Percentiles rank a stretch among this genome's conserved stretches.
phyloP scores from a whole-genome alignment of 495 filamentous ascomycete species.

The Podospora pseudopauciseta region DNA sequence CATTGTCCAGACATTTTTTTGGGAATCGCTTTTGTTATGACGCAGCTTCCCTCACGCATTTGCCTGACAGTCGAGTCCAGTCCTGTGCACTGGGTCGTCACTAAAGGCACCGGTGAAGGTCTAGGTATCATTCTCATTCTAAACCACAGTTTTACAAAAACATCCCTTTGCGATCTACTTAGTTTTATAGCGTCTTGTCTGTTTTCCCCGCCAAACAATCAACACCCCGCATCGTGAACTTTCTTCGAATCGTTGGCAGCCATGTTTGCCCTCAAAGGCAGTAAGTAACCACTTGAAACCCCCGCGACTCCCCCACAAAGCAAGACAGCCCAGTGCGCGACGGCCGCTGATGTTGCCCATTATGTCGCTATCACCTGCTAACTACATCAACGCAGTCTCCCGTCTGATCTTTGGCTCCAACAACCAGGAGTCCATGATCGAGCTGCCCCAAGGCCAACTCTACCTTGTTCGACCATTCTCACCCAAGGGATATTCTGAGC shows the following conservation, averaged over 20 bases:
- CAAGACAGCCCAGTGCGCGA: neutral
- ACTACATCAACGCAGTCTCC: constrained; percentile 56
- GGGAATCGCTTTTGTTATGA: neutral
- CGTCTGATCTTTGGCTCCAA: constrained; percentile 90
- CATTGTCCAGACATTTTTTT: constrained; percentile 5
- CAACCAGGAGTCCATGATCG: constrained; percentile 86
- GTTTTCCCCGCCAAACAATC: neutral
- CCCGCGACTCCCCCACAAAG: neutral
- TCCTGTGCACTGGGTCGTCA: neutral
- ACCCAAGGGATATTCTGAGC: constrained; percentile 94
- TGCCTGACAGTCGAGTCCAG: neutral
- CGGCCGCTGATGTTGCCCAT: neutral
- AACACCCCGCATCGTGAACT: neutral
- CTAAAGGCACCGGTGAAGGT: neutral
- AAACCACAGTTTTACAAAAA: neutral
- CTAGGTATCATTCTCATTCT: neutral
- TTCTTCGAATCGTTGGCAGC: neutral
- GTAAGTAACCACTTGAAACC: constrained; percentile 20
- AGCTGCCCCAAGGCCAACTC: constrained; percentile 91
- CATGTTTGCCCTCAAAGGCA: constrained; percentile 39
- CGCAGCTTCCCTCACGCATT: neutral
- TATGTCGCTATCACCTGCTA: constrained; percentile 5
- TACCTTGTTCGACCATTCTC: constrained; percentile 94
- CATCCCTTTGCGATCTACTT: neutral
- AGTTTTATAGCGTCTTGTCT: neutral